phyloP scores from a whole-genome alignment of 495 filamentous ascomycete genomes.

The Immersiella caudata region DNA sequence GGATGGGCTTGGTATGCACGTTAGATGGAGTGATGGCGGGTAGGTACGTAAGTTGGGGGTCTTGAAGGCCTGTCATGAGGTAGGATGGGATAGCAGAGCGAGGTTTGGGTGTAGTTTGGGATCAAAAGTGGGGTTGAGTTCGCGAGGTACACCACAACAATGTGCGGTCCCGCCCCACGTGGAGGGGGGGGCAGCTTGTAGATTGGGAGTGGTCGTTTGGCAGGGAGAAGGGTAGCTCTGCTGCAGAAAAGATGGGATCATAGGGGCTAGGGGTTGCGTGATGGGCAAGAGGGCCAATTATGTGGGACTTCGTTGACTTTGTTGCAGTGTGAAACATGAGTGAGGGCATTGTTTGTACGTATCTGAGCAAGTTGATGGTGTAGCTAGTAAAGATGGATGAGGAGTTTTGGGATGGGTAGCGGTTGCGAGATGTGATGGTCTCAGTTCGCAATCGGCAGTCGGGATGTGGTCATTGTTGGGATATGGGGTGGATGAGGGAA shows the following conservation, averaged over 20 bases:
- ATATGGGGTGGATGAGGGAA: neutral
- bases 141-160: no score
- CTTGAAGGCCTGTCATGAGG: neutral
- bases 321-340: neutral
- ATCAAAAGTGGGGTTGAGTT: neutral
- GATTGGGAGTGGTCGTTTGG: neutral
- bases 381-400: neutral
- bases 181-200: neutral
- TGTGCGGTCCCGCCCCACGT: neutral
- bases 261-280: constrained; percentile 5
- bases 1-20: neutral
- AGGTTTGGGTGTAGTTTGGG: neutral
- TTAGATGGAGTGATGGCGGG: neutral
- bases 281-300: neutral
- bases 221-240: neutral
- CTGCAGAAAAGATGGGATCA: neutral
- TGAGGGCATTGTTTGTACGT: neutral
- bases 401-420: neutral
- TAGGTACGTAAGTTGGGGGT: neutral
- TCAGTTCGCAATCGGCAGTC: neutral
- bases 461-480: neutral
- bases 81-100: neutral
- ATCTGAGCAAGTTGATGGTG: neutral
- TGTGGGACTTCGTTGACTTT: neutral
- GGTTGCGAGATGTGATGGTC: neutral